Conservation (phyloP, 176 grass and related monocot genomes). For the Cenchrus fungigraminus region DNA sequence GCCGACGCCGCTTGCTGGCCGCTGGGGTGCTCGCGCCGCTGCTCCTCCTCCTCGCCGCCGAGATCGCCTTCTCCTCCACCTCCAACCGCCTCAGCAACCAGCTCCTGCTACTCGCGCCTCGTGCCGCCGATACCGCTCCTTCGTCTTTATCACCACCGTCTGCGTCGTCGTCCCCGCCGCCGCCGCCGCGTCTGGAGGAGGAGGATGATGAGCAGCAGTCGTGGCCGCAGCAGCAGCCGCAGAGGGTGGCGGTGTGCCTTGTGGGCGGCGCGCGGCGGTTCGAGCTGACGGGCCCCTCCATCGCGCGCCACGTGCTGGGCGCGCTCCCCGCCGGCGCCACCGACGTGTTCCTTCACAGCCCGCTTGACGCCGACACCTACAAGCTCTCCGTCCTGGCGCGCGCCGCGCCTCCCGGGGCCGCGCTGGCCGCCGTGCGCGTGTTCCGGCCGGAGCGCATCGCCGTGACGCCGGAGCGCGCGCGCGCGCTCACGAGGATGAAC, state of each 20-base stretch:
- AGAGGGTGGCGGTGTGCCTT: slow-evolving; percentile 62
- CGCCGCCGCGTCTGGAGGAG: not conserved
- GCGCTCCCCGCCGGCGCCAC: slow-evolving; percentile 14
- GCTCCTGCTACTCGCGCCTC: not conserved
- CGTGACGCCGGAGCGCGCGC: slow-evolving; percentile 38
- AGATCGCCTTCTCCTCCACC: slow-evolving; percentile 37
- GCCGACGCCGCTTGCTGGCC: slow-evolving; percentile 18
- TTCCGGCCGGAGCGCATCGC: slow-evolving; percentile 46
- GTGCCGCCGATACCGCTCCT: not conserved
- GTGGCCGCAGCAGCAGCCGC: not conserved
- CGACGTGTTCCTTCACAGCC: slow-evolving; percentile 82
- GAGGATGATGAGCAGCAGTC: not conserved
- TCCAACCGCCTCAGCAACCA: not conserved
- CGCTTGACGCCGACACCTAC: slow-evolving; percentile 71
- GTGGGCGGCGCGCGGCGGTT: slow-evolving; percentile 83
- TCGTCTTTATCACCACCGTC: not conserved
- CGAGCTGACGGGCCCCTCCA: slow-evolving; percentile 80
- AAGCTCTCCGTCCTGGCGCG: slow-evolving; percentile 60
- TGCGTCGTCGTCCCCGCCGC: not conserved
- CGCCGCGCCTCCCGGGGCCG: slow-evolving; percentile 12
- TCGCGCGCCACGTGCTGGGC: slow-evolving; percentile 60
- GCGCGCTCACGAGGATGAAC: slow-evolving; percentile 52
- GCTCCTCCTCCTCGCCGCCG: slow-evolving; percentile 46
- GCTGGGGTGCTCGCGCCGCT: slow-evolving; percentile 33
- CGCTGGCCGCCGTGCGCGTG: slow-evolving; percentile 57